Evolutionary conservation across 331 rosid species (phyloP).

Genomic region (Rosa hybrid): DNA sequence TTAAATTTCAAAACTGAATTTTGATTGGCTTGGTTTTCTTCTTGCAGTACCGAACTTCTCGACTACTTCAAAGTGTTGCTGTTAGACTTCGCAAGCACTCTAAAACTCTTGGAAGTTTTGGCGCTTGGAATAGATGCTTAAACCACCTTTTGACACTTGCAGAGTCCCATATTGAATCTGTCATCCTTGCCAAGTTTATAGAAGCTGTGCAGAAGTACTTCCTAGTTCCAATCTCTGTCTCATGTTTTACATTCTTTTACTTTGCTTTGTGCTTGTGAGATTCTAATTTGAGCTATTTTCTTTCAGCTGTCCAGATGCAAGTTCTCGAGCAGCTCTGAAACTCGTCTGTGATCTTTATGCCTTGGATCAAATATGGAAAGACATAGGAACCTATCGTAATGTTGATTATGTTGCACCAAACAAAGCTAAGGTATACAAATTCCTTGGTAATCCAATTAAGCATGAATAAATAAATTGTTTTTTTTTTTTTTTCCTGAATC

Average conservation of each 20-base stretch:
- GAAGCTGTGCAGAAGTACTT: conserved; percentile 81
- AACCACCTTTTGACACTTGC: conserved; percentile 95
- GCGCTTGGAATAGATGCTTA: conserved; percentile 98
- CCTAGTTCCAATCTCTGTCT: conserved; percentile 16
- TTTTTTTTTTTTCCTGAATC: not conserved
- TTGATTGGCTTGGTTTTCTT: conserved; percentile 27
- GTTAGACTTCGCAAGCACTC: conserved; percentile 83
- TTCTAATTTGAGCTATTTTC: conserved; percentile 30
- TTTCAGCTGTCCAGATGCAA: conserved; percentile 76
- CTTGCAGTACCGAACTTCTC: conserved; percentile 88
- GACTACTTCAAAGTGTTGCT: conserved; percentile 90
- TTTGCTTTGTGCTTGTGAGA: conserved; percentile 10
- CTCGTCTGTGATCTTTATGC: conserved; percentile 94
- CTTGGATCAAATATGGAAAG: conserved; percentile 91
- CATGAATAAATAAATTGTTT: not conserved
- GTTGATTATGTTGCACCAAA: conserved; percentile 97
- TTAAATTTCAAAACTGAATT: not conserved
- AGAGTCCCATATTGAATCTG: conserved; percentile 90
- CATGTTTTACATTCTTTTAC: conserved; percentile 8
- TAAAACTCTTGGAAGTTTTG: conserved; percentile 80
- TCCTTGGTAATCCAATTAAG: not conserved
- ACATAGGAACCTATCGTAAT: conserved; percentile 97
- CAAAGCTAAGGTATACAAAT: conserved; percentile 81
- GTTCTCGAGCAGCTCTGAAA: conserved; percentile 81
- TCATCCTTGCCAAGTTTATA: conserved; percentile 85